Evolutionary conservation across 441 rosid genomes (phyloP).

Genomic region (Corymbia citriodora): DNA sequence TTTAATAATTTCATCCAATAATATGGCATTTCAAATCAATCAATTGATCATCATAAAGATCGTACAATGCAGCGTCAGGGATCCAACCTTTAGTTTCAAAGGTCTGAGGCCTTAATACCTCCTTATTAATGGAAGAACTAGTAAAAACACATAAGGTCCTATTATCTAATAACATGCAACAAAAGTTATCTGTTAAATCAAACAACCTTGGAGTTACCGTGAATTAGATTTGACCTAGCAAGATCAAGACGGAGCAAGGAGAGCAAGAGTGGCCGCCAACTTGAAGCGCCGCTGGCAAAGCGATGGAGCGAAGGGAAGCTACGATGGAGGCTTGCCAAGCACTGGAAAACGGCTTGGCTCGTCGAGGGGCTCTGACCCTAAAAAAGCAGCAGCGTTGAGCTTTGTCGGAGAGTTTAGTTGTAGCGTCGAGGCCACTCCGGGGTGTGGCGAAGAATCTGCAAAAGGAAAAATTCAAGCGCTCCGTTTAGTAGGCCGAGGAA

Average conservation of each 20-base stretch:
- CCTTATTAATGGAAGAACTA: background rate
- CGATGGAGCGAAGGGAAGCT: background rate
- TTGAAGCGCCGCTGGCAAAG: background rate
- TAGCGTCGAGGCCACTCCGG: rapidly evolving
- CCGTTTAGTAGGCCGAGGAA: background rate
- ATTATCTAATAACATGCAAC: background rate
- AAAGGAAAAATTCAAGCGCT: background rate
- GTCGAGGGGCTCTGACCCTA: background rate
- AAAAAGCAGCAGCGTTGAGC: background rate
- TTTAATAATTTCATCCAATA: background rate
- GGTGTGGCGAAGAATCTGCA: background rate
- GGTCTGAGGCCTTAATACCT: background rate
- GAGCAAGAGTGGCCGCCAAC: background rate
- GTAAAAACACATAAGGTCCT: background rate
- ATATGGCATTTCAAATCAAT: background rate
- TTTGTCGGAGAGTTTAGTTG: background rate
- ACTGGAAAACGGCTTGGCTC: background rate
- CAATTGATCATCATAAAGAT: background rate
- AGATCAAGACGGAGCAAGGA: background rate
- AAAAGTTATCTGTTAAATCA: background rate
- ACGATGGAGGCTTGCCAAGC: background rate
- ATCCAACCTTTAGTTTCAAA: background rate
- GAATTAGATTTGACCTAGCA: background rate
- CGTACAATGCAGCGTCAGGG: background rate
- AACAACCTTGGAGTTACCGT: background rate